A percentile compares a stretch with the other conserved stretches of the same genome.
Conservation (phyloP, 1,139 yeast species). For the Candida tropicalis region DNA sequence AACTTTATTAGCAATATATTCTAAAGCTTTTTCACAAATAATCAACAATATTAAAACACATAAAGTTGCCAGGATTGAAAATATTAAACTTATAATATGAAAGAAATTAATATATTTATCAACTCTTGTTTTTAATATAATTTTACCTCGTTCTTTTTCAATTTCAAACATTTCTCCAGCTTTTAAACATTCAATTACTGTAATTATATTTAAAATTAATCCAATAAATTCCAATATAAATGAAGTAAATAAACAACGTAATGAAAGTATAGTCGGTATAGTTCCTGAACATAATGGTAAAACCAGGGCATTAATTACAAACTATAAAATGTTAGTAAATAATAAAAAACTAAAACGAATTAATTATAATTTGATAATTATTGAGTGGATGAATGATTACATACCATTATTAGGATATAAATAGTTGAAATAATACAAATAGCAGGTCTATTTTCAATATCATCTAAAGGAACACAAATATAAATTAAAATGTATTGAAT, state of each 20-base stretch:
- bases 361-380: not conserved
- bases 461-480: slow-evolving; percentile 45
- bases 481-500: slow-evolving; percentile 43
- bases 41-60: slow-evolving; percentile 14
- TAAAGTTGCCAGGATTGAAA: slow-evolving; percentile 19
- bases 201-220: slow-evolving; percentile 21
- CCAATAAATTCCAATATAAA: slow-evolving; percentile 26
- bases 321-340: slow-evolving; percentile 22
- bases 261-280: slow-evolving; percentile 22
- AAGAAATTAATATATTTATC: slow-evolving; percentile 25
- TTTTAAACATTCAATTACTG: slow-evolving; percentile 24
- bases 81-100: slow-evolving; percentile 16
- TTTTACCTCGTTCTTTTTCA: slow-evolving; percentile 19
- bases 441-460: slow-evolving; percentile 42
- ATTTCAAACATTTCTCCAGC: slow-evolving; percentile 29
- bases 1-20: slow-evolving; percentile 21
- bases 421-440: slow-evolving; percentile 29
- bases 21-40: slow-evolving; percentile 19
- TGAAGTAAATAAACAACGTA: slow-evolving; percentile 17
- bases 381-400: too few relatives aligned
- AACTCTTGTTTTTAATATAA: slow-evolving; percentile 25
- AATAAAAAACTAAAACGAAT: not conserved
- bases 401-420: slow-evolving; percentile 33
- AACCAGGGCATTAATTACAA: slow-evolving; percentile 26
- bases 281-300: slow-evolving; percentile 25